A percentile compares a stretch with the other conserved stretches of the same genome.
Conservation (phyloP, 139 green algal genomes). For the Monoraphidium neglectum region DNA sequence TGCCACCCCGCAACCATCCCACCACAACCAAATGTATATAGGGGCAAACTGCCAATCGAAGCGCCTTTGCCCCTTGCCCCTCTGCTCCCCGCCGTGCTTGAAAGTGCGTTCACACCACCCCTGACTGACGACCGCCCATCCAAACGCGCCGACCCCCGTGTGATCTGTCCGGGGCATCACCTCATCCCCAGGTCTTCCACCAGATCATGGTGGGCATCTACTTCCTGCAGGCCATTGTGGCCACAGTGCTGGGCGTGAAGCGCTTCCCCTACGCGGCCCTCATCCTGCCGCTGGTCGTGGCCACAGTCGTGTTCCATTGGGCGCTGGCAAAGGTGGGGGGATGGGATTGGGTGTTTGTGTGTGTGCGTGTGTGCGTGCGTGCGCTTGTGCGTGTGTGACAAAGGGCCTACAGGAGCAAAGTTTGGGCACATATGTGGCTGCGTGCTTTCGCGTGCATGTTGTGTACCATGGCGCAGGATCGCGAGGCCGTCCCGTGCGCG, state of each 20-base stretch:
- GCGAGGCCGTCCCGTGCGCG: too few species aligned
- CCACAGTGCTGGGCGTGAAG: conserved; percentile 67
- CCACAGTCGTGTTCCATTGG: conserved; percentile 52
- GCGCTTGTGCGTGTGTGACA: too few species aligned
- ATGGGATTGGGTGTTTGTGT: too few species aligned
- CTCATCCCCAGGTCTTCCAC: too few species aligned
- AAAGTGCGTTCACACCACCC: not conserved
- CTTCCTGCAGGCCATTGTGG: conserved; percentile 72
- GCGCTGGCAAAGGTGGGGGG: conserved; percentile 2
- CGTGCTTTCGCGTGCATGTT: too few species aligned
- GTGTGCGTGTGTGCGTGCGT: too few species aligned
- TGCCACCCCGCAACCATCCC: not conserved
- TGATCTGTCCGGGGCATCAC: too few species aligned
- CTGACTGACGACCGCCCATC: not conserved
- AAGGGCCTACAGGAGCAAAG: too few species aligned
- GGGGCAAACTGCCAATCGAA: too few species aligned
- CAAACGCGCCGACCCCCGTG: not conserved
- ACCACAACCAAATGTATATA: not conserved
- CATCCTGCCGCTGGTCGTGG: conserved; percentile 45
- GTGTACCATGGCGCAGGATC: too few species aligned
- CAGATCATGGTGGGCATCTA: conserved; percentile 63
- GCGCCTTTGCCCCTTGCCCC: not conserved
- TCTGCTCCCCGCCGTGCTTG: conserved; percentile 1
- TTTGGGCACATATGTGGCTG: too few species aligned
- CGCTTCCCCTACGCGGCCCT: conserved; percentile 45